Evolutionary conservation across 2,329 filamentous ascomycete species (phyloP).

Genomic region (Sclerotiophoma versabilis): DNA sequence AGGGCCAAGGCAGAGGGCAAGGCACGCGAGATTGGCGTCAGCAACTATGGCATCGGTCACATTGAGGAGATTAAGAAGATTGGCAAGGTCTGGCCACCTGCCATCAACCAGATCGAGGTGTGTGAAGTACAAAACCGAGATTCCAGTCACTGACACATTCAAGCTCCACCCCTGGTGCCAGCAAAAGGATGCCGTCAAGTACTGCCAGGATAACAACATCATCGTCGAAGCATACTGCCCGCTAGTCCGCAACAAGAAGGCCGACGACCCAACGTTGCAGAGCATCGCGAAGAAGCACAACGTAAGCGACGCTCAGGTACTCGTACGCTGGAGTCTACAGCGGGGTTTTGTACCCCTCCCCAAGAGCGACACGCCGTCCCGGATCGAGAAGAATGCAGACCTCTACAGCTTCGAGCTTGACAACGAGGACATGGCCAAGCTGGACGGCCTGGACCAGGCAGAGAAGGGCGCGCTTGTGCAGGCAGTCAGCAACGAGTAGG

Average conservation of each 20-base stretch:
- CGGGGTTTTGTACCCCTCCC: constrained; percentile 61
- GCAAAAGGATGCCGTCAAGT: constrained; percentile 65
- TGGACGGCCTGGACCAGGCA: constrained; percentile 47
- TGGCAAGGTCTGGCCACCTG: constrained; percentile 72
- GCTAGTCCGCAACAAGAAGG: constrained; percentile 74
- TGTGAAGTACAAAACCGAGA: constrained; percentile 26
- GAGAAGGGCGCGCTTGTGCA: constrained; percentile 45
- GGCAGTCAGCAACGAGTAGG: constrained; percentile 20
- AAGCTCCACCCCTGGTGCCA: constrained; percentile 77
- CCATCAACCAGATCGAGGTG: constrained; percentile 77
- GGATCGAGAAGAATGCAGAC: constrained; percentile 47
- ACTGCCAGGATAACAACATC: constrained; percentile 66
- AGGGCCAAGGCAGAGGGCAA: constrained; percentile 65
- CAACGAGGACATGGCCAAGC: constrained; percentile 41
- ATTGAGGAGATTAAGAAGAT: constrained; percentile 72
- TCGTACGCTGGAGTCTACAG: constrained; percentile 83
- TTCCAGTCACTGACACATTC: background rate
- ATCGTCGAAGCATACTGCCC: constrained; percentile 70
- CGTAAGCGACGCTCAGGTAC: constrained; percentile 76
- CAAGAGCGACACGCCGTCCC: constrained; percentile 48
- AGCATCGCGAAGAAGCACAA: constrained; percentile 73
- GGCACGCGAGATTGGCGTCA: constrained; percentile 72
- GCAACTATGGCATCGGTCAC: constrained; percentile 73
- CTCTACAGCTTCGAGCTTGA: constrained; percentile 48
- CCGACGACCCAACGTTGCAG: constrained; percentile 70